These are phyloP conservation scores for Westerdykella aurantiaca DNA, from an alignment of 2,329 filamentous ascomycete genomes.

Conservation along the genomic window DNA sequence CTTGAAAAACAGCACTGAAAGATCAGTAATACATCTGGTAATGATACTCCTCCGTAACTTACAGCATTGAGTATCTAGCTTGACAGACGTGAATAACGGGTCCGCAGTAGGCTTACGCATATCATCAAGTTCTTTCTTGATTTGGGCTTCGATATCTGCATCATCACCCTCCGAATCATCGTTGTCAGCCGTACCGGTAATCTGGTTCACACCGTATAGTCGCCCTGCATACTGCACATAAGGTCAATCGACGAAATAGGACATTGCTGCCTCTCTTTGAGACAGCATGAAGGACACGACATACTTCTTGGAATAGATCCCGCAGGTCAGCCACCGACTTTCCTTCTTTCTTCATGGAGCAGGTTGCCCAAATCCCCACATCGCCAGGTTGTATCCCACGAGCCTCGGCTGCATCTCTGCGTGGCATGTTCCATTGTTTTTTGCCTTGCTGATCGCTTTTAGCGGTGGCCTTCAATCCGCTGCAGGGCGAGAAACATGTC, in stretches of 20 bases:
- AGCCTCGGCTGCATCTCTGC: conserved; percentile 26
- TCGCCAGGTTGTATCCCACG: conserved; percentile 59
- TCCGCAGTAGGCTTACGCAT: conserved; percentile 50
- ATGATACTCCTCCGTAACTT: conserved; percentile 17
- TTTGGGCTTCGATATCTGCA: conserved; percentile 64
- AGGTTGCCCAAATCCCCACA: conserved; percentile 72
- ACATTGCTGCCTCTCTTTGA: conserved; percentile 3
- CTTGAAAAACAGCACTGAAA: conserved; percentile 53
- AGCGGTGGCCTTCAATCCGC: conserved; percentile 10
- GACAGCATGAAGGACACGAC: conserved; percentile 11
- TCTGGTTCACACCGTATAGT: conserved; percentile 38
- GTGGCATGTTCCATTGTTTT: conserved; percentile 42
- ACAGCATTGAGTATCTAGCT: conserved; percentile 53
- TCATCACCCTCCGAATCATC: conserved; percentile 27
- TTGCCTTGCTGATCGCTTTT: conserved; percentile 30
- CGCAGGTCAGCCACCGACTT: conserved; percentile 64
- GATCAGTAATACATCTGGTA: conserved; percentile 10
- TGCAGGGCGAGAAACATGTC: conserved; percentile 15
- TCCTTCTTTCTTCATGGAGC: conserved; percentile 63
- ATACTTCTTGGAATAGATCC: conserved; percentile 61
- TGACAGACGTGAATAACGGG: conserved; percentile 49
- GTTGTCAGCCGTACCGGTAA: conserved; percentile 39
- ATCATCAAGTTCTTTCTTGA: conserved; percentile 63
- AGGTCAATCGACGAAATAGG: conserved; percentile 10
- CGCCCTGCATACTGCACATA: conserved; percentile 60